Evolutionary conservation across 768 basidiomycete genomes (phyloP).

Genomic region (Chalciporus chontae): DNA sequence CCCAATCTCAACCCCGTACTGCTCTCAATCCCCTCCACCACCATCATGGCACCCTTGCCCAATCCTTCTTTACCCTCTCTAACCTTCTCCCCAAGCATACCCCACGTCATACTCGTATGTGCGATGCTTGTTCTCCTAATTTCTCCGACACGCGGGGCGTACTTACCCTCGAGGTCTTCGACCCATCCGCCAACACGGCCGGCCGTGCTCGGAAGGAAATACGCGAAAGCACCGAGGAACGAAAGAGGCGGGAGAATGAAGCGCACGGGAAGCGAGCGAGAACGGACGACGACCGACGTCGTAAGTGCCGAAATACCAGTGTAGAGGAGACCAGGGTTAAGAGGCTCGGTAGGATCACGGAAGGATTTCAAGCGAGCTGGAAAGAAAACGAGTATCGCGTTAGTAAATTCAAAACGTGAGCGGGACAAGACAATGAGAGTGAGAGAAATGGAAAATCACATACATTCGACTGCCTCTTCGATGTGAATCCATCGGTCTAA

Average conservation of each 20-base stretch:
- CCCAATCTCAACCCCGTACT: constrained; percentile 70
- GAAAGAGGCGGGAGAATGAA: constrained; percentile 73
- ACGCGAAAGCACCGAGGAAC: constrained; percentile 61
- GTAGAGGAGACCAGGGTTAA: constrained; percentile 89
- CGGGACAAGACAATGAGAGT: neutral
- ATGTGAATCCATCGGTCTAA: constrained; percentile 82
- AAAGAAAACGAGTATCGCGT: neutral
- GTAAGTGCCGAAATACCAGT: constrained; percentile 85
- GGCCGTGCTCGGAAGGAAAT: constrained; percentile 87
- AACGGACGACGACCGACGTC: constrained; percentile 82
- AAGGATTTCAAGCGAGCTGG: constrained; percentile 81
- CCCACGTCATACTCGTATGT: constrained; percentile 58
- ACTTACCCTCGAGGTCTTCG: constrained; percentile 63
- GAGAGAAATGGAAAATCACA: constrained; percentile 26
- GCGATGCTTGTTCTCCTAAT: constrained; percentile 63
- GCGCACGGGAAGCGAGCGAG: constrained; percentile 66
- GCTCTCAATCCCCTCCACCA: constrained; percentile 58
- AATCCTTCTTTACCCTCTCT: constrained; percentile 43
- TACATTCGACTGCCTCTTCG: constrained; percentile 84
- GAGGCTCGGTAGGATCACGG: constrained; percentile 72
- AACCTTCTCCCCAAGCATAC: constrained; percentile 50
- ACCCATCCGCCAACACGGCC: constrained; percentile 65
- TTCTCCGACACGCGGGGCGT: constrained; percentile 66
- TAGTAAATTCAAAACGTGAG: neutral
- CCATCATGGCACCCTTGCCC: constrained; percentile 41